phyloP scores from a whole-genome alignment of 345 rosid species.

The Lagerstroemia speciosa region DNA sequence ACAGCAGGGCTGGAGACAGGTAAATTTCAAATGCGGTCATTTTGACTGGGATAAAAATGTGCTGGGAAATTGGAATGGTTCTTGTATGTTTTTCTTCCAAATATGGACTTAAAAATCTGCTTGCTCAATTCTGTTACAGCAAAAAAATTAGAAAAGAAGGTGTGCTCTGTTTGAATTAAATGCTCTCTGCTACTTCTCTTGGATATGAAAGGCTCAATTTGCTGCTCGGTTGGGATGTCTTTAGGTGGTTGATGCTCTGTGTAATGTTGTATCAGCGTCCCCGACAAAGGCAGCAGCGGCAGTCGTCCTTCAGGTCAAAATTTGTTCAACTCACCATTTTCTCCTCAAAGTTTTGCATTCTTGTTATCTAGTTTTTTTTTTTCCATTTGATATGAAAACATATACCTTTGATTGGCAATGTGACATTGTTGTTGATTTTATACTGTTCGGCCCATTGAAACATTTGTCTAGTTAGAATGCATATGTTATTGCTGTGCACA shows the following conservation, averaged over 20 bases:
- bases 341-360: background rate
- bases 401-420: background rate
- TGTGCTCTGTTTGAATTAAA: background rate
- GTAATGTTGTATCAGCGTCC: conserved; percentile 87
- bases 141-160: background rate
- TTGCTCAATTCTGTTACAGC: background rate
- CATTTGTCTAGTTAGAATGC: background rate
- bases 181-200: background rate
- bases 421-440: background rate
- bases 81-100: background rate
- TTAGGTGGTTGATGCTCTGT: conserved; percentile 88
- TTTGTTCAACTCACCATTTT: conserved; percentile 22
- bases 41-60: background rate
- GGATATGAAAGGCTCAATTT: conserved; percentile 1
- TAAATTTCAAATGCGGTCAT: conserved; percentile 14
- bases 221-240: conserved; percentile 7
- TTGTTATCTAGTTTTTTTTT: background rate
- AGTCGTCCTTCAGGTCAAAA: conserved; percentile 83
- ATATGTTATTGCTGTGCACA: background rate
- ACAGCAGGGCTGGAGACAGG: conserved; percentile 99
- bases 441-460: background rate
- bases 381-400: background rate
- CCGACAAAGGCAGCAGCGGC: conserved; percentile 93
- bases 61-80: too few relatives aligned
- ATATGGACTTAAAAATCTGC: background rate